Percentiles rank a stretch among this genome's conserved stretches.
phyloP scores from a whole-genome alignment of 768 basidiomycete species.

The Tulasnella sp. region DNA sequence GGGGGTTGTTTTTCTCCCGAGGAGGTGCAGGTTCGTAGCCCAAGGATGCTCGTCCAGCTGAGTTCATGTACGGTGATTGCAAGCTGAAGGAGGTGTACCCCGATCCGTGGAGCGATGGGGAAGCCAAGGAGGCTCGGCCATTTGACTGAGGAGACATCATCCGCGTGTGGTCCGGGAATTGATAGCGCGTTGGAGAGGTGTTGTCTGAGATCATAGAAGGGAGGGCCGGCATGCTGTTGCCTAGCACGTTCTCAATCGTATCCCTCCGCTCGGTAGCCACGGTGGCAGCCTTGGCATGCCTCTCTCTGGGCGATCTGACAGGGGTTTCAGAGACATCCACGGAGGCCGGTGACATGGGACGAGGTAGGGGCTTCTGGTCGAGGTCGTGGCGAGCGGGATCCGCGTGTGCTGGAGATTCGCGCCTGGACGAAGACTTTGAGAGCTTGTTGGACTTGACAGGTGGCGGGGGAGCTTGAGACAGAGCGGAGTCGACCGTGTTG shows the following conservation, averaged over 20 bases:
- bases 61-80: constrained; percentile 29
- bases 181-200: background rate
- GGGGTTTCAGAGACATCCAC: background rate
- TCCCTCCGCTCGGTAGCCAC: background rate
- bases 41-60: constrained; percentile 7
- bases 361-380: constrained; percentile 11
- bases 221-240: background rate
- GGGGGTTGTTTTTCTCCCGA: constrained; percentile 25
- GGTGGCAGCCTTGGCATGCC: constrained; percentile 14
- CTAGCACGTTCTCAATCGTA: constrained; percentile 7
- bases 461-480: constrained; percentile 17
- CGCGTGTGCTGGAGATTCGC: background rate
- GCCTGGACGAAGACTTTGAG: constrained; percentile 19
- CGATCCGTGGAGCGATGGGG: background rate
- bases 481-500: background rate
- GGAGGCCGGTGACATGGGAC: background rate
- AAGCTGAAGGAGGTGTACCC: constrained; percentile 27
- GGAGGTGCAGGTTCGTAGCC: constrained; percentile 26
- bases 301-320: constrained; percentile 8
- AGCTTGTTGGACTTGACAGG: background rate
- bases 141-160: constrained; percentile 15
- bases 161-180: background rate
- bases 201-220: background rate
- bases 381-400: background rate
- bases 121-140: background rate